A percentile compares a stretch with the other conserved stretches of the same genome.
Conservation (phyloP, 2,329 filamentous ascomycete species). For the Ilyonectria sp. region DNA sequence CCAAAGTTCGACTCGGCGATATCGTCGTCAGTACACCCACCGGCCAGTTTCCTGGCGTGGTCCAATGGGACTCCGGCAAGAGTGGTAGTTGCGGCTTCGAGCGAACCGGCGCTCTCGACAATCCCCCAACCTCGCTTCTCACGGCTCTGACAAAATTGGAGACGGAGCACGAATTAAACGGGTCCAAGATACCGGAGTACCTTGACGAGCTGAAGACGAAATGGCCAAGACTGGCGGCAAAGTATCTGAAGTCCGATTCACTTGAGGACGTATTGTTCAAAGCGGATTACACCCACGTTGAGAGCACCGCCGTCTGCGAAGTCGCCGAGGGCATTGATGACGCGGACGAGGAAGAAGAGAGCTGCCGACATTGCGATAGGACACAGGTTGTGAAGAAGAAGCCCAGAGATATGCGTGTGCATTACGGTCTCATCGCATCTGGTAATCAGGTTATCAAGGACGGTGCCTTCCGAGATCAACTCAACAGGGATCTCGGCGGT, state of each 20-base stretch:
- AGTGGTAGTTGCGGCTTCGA: not conserved
- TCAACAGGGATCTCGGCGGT: not conserved
- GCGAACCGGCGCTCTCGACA: slow-evolving; percentile 22
- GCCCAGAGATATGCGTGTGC: not conserved
- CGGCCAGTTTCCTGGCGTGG: not conserved
- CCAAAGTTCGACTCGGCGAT: no score
- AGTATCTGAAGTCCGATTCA: slow-evolving; percentile 10
- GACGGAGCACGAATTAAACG: not conserved
- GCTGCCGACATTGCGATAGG: not conserved
- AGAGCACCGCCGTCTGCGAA: no score
- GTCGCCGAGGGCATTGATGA: no score
- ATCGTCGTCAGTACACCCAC: not conserved
- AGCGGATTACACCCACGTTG: no score
- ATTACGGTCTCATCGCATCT: slow-evolving; percentile 1
- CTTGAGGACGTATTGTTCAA: not conserved
- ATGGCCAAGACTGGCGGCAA: slow-evolving; percentile 17
- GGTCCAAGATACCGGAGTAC: slow-evolving; percentile 18
- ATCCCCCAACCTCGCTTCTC: not conserved
- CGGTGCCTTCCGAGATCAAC: not conserved
- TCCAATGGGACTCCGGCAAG: not conserved
- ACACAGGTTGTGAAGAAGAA: not conserved
- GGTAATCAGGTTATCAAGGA: slow-evolving; percentile 2
- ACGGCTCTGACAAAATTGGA: not conserved
- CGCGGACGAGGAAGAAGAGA: no score
- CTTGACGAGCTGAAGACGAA: slow-evolving; percentile 9